phyloP scores from a whole-genome alignment of 1,284 basidiomycete species.

The Caloboletus inedulis region DNA sequence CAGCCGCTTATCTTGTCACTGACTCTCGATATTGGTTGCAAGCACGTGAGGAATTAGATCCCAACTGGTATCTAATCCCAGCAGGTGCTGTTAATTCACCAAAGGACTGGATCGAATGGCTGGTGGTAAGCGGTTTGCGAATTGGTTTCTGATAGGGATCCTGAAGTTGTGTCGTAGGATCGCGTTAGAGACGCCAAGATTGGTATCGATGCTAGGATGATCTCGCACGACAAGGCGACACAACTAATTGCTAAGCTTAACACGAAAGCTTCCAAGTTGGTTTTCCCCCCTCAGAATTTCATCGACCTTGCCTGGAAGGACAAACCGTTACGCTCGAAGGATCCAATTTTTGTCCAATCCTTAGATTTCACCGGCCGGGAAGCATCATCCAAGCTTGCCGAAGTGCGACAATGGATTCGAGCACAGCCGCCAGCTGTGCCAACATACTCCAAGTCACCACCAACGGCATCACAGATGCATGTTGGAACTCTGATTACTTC shows the following conservation, averaged over 20 bases:
- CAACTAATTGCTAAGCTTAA: constrained; percentile 56
- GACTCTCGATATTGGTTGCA: constrained; percentile 92
- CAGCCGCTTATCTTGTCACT: constrained; percentile 70
- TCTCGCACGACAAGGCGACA: constrained; percentile 72
- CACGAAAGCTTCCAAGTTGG: constrained; percentile 54
- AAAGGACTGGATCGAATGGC: constrained; percentile 78
- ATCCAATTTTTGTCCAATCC: constrained; percentile 73
- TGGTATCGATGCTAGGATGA: constrained; percentile 87
- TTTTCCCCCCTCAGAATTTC: constrained; percentile 76
- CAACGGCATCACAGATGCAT: constrained; percentile 62
- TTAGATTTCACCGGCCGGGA: constrained; percentile 71
- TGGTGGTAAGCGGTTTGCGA: constrained; percentile 46
- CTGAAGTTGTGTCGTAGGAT: constrained; percentile 35
- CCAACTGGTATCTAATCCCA: constrained; percentile 73
- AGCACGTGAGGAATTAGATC: constrained; percentile 73
- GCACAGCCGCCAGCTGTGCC: constrained; percentile 57
- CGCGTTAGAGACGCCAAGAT: constrained; percentile 58
- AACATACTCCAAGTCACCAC: constrained; percentile 55
- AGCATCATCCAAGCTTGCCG: constrained; percentile 54
- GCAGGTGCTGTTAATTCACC: constrained; percentile 59
- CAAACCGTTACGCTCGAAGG: constrained; percentile 65
- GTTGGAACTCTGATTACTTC: constrained; percentile 63
- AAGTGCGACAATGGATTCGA: constrained; percentile 61
- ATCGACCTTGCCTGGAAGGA: constrained; percentile 83
- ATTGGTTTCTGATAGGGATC: not conserved